A percentile compares a stretch with the other conserved stretches of the same genome.
These are phyloP conservation scores for Epicoccum nigrum DNA, from an alignment of 2,329 filamentous ascomycete genomes.

Conservation along the genomic window DNA sequence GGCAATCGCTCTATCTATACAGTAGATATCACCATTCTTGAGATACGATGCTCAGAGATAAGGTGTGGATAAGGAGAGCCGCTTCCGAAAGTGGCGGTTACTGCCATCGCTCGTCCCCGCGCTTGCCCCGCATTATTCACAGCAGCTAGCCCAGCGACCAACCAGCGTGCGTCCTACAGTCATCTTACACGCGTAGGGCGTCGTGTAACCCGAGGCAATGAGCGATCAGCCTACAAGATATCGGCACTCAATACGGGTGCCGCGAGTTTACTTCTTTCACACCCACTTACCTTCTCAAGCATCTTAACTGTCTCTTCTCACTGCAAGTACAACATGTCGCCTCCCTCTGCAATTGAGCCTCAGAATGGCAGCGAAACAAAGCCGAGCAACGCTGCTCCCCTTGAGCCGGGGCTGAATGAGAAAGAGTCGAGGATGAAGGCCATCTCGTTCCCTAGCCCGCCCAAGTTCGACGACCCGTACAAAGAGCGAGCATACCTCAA, in stretches of 20 bases:
- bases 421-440: constrained; percentile 34
- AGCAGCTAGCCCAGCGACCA: constrained; percentile 3
- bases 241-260: neutral
- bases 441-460: constrained; percentile 36
- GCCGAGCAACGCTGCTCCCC: constrained; percentile 36
- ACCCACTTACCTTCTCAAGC: neutral
- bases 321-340: constrained; percentile 26
- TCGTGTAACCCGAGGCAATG: constrained; percentile 12
- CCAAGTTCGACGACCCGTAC: constrained; percentile 46
- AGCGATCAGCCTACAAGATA: neutral
- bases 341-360: constrained; percentile 42
- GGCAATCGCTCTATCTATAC: neutral
- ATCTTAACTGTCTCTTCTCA: neutral
- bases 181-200: constrained; percentile 7
- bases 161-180: constrained; percentile 8
- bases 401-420: constrained; percentile 41
- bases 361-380: constrained; percentile 32
- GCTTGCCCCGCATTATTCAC: constrained; percentile 9
- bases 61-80: neutral
- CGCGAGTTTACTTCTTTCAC: neutral
- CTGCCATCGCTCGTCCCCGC: constrained; percentile 12
- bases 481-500: constrained; percentile 48
- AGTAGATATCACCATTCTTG: neutral
- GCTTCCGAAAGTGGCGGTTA: constrained; percentile 9
- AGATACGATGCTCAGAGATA: neutral